Conservation (phyloP, 148 eudicot genomes). For the Simmondsia chinensis region DNA sequence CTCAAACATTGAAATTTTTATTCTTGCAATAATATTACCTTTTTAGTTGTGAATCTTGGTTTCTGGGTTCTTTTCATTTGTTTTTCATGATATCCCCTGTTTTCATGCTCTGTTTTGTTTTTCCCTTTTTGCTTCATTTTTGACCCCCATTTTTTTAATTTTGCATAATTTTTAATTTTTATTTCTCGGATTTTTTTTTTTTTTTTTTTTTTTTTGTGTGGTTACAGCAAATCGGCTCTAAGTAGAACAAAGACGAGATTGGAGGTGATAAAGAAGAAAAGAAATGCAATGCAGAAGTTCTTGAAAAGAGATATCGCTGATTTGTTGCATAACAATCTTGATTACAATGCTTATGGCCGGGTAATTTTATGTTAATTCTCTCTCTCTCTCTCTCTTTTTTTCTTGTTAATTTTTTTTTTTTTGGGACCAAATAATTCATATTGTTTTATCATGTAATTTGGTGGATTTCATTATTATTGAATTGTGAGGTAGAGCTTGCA, state of each 20-base stretch:
- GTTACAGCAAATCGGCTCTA: slow-evolving; percentile 68
- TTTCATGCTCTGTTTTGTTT: background rate
- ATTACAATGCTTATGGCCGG: slow-evolving; percentile 75
- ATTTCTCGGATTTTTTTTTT: background rate
- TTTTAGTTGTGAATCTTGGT: too few species aligned
- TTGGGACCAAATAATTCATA: too few species aligned
- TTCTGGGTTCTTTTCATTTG: too few species aligned
- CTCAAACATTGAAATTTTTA: too few species aligned
- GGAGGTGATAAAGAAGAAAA: slow-evolving; percentile 57
- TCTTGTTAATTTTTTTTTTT: background rate
- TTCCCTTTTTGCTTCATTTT: background rate
- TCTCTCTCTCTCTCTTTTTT: background rate
- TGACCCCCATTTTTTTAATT: background rate
- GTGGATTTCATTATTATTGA: too few species aligned
- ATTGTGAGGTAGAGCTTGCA: too few species aligned
- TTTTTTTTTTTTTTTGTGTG: background rate
- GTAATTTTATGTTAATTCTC: slow-evolving; percentile 35
- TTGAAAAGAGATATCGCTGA: slow-evolving; percentile 71
- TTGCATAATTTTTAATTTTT: background rate
- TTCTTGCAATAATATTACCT: too few species aligned
- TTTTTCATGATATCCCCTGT: too few species aligned
- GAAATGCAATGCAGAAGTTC: slow-evolving; percentile 70
- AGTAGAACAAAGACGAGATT: slow-evolving; percentile 41
- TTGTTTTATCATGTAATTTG: too few species aligned
- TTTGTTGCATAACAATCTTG: slow-evolving; percentile 48